Evolutionary conservation across 2,329 filamentous ascomycete species (phyloP).

Genomic region (Penicillium sp.): DNA sequence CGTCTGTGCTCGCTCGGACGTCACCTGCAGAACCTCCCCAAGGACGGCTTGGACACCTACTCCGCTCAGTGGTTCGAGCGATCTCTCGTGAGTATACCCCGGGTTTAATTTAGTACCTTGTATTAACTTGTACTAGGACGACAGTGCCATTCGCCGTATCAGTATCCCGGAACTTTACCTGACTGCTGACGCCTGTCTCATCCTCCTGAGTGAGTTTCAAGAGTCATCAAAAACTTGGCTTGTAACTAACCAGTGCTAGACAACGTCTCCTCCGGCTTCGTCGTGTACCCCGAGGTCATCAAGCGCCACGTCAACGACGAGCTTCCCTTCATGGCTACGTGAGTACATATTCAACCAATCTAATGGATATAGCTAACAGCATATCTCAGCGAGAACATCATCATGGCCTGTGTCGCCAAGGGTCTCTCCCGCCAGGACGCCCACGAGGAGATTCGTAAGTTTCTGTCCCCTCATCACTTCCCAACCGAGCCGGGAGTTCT

Average conservation of each 20-base stretch:
- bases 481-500: not conserved
- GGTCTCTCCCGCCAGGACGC: slow-evolving; percentile 74
- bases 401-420: slow-evolving; percentile 72
- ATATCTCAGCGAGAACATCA: slow-evolving; percentile 50
- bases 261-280: slow-evolving; percentile 66
- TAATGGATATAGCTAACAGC: slow-evolving; percentile 14
- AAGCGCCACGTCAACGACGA: slow-evolving; percentile 66
- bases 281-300: slow-evolving; percentile 77
- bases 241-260: slow-evolving; percentile 43
- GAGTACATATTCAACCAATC: slow-evolving; percentile 28
- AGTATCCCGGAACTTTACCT: slow-evolving; percentile 66
- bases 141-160: slow-evolving; percentile 62
- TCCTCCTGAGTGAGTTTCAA: slow-evolving; percentile 31
- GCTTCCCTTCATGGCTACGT: slow-evolving; percentile 82
- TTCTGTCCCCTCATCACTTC: not conserved
- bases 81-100: slow-evolving; percentile 49
- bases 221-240: not conserved
- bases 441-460: slow-evolving; percentile 74
- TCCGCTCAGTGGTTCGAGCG: slow-evolving; percentile 74
- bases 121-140: slow-evolving; percentile 49
- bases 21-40: slow-evolving; percentile 53
- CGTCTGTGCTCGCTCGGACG: slow-evolving; percentile 59
- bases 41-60: slow-evolving; percentile 63
- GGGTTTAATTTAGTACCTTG: not conserved
- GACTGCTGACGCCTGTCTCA: slow-evolving; percentile 59